Evolutionary conservation across 352 stramenopile species (phyloP).

Genomic region (Phytophthora sp.): DNA sequence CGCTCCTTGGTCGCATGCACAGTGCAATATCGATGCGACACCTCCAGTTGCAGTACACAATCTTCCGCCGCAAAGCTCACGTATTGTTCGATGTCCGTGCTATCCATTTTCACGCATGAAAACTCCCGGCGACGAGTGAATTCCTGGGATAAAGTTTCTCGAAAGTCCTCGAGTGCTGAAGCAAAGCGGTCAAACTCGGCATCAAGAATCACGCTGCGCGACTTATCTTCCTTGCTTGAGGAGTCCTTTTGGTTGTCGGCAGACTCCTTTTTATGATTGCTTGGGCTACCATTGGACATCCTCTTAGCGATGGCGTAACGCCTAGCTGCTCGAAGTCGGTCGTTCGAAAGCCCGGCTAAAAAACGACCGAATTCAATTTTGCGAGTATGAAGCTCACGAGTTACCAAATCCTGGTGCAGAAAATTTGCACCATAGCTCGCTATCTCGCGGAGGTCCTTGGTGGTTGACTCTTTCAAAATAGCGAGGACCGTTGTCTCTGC

Average conservation of each 20-base stretch:
- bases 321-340: constrained; percentile 51
- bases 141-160: constrained; percentile 63
- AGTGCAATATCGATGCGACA: constrained; percentile 70
- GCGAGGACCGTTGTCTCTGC: constrained; percentile 66
- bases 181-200: constrained; percentile 45
- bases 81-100: constrained; percentile 47
- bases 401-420: constrained; percentile 60
- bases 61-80: constrained; percentile 83
- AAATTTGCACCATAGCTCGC: constrained; percentile 51
- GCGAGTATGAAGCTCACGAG: constrained; percentile 69
- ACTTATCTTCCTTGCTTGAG: background rate
- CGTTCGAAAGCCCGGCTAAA: constrained; percentile 60
- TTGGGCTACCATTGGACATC: background rate
- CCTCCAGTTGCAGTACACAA: constrained; percentile 72
- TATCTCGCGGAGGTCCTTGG: constrained; percentile 59
- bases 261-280: background rate
- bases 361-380: constrained; percentile 59
- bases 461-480: constrained; percentile 64
- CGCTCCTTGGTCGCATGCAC: constrained; percentile 75
- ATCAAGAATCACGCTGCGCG: constrained; percentile 13
- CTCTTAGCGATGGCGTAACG: constrained; percentile 27
- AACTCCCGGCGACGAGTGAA: constrained; percentile 70
- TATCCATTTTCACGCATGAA: constrained; percentile 78
- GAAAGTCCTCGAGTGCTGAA: constrained; percentile 52
- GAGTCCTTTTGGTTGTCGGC: constrained; percentile 24